phyloP scores from a whole-genome alignment of 2,329 filamentous ascomycete genomes.

The Botrytis cinerea region DNA sequence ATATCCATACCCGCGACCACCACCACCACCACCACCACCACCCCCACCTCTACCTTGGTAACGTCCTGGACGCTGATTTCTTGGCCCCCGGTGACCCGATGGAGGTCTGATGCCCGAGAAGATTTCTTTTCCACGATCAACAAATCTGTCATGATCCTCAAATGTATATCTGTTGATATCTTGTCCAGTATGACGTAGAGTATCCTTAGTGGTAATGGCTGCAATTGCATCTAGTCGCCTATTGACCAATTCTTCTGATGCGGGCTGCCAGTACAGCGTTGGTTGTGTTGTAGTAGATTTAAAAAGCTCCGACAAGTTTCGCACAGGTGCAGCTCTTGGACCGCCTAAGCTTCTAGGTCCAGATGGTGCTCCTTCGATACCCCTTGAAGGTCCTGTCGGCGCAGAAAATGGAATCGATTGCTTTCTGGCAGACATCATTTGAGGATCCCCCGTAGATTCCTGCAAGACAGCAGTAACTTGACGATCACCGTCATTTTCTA shows the following conservation, averaged over 20 bases:
- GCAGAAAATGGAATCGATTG: constrained; percentile 38
- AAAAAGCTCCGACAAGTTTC: constrained; percentile 55
- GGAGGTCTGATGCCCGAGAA: constrained; percentile 65
- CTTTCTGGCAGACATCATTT: constrained; percentile 2
- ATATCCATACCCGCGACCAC: constrained; percentile 16
- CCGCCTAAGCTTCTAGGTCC: constrained; percentile 35
- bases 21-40: constrained; percentile 4
- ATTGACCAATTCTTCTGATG: constrained; percentile 62
- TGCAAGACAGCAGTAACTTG: constrained; percentile 58
- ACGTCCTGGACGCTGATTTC: constrained; percentile 2
- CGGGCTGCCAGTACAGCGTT: constrained; percentile 64
- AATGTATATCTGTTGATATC: constrained; percentile 68
- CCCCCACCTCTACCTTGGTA: not conserved
- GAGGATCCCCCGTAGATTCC: constrained; percentile 43
- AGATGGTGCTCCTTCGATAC: constrained; percentile 39
- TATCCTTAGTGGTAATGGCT: constrained; percentile 45
- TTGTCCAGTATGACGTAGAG: constrained; percentile 46
- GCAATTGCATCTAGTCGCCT: constrained; percentile 64
- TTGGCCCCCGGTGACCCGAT: constrained; percentile 43
- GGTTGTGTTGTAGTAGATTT: constrained; percentile 61
- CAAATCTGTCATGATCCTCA: constrained; percentile 64
- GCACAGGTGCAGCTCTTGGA: constrained; percentile 40
- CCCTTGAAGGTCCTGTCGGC: constrained; percentile 36
- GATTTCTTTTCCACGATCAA: constrained; percentile 72
- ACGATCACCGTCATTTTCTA: constrained; percentile 56